Base-by-base conservation (phyloP, 2,329 filamentous ascomycete genomes). In the Byssothecium circinans region DNA sequence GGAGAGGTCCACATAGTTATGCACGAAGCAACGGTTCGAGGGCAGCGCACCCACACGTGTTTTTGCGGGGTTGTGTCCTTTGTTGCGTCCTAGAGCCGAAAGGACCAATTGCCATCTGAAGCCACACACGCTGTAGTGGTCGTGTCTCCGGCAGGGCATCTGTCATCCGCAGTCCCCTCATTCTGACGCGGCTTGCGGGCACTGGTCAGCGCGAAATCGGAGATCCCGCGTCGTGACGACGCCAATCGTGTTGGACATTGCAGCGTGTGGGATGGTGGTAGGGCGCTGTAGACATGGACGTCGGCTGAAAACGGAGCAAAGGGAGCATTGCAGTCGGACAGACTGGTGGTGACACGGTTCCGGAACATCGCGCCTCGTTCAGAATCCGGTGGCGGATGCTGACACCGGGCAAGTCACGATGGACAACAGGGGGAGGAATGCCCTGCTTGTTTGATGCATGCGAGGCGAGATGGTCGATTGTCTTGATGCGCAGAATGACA, bases 181-280 rank as follows among this genome's bases (percentile, higher is more conserved):
- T 37, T 40, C n/a, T 23, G 29, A 35, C 41, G 35, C 49, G 46
- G 48, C 41, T 27, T 44, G 50, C 50, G 40, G 22, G 12, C 37
- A 29, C 11, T 17, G 41, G 33, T 27, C 42, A 43, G 47, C 56
- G 63, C 65, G 64, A 66, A 42, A 49, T 63, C 63, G 63, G 64
- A 65, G 57, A 60, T 61, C 61, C 60, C 63, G 60, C 62, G 56
- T 50, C 41, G 32, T 49, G 62, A 66, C 61, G 65, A 67, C 58
- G 52, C 66, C 66, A 67, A 67, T 67, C 32, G 56, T 54, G 53
- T 50, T 60, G 54, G 43, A 58, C 45, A 27, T 43, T 57, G 48
- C 44, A 45, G 56, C 43, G 57, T 56, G 63, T 65, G 66, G 62
- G 53, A 57, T 46, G 51, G 57, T 42, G 51, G 57, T 50, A 56